Evolutionary conservation across 2,329 filamentous ascomycete species (phyloP), one percentile per base, ranked within the genome.

Genomic region (Hymenoscyphus repandus): DNA sequence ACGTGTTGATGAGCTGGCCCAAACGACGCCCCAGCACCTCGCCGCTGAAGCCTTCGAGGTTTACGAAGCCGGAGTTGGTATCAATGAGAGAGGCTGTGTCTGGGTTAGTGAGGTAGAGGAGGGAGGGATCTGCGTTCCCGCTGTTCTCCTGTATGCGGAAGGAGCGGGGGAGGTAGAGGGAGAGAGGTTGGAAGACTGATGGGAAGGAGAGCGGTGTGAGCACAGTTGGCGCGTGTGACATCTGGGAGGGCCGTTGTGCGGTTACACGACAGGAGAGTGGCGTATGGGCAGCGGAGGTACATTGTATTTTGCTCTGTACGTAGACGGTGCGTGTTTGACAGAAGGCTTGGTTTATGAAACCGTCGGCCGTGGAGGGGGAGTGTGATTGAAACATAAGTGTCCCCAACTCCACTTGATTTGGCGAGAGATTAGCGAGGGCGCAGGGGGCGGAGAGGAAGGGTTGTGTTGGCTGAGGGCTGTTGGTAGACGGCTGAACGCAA

Each of bases 391-490:
- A 52, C 1, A 52, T 31, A 1, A 52, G 18, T 13, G 50, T 49
- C 17, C 44, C 40, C 6, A 11, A 27, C n/a, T 34, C 17, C 6
- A 45, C 37, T 30, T 52, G 46, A 6, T 33, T 37, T 31, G 20
- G 11, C 3, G 41, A 45, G 3, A 52, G 30, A 12, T 22, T 30
- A 6, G n/a, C 34, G 5, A 52, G 42, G 18, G 46, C 47, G 27
- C 50, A 52, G 9, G 50, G 50, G n/a, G 50, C 47, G n/a, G 50
- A 41, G 13, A 52, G 15, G 22, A 40, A 49, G 13, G 40, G 12
- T 22, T 49, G 27, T 10, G n/a, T 5, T 18, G 36, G 10, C 2
- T 20, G 10, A 2, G 15, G 12, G 5, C 12, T 22, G 17, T 11
- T 9, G n/a, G n/a, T 39, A 2, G 6, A n/a, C 12, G 40, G 20